Base-by-base conservation (phyloP, 2,329 filamentous ascomycete genomes). In the Monosporascus sp. region DNA sequence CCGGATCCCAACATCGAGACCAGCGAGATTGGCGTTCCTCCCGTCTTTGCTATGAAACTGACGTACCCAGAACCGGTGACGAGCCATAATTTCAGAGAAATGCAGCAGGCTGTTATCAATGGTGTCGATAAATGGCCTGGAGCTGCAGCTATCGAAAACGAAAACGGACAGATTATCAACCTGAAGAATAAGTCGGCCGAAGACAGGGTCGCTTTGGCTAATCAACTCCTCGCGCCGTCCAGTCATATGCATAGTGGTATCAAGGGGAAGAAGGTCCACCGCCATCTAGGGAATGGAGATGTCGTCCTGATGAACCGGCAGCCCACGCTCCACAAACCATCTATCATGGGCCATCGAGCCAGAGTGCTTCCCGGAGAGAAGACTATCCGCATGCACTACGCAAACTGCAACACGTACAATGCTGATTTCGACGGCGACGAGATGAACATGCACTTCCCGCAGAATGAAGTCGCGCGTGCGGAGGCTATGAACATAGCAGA, bases 361-460 rank as follows among this genome's bases (percentile, higher is more conserved):
- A 85, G 92, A 55, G 93, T 99, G 6, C 75, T 99, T 19, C 89
- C 91, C 0, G 92, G 91, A 37, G 95, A 99, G 71, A 96, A 96
- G 74, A 97, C 94, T 0, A 92, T 99, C 68, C 91, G 94, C 60
- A 97, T 99, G 93, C 94, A 99, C 76, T 99, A 99, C 73, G 93
- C 94, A 64, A 99, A 99, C 70, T 97, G 94, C 71, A 99, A 99
- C 67, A 97, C 94, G 0, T 99, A 99, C 78, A 99, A 99, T 64
- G 94, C 94, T 35, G 94, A 99, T 79, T 99, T 99, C 67, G 95
- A 99, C 66, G 94, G 94, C 70, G 94, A 99, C 68, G 94, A 99
- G 72, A 99, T 99, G 94, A 99, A 99, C 71, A 95, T 99, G 92
- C 94, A 99, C 73, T 97, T 99, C 66, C 94, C 94, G 1, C 94